A percentile compares a stretch with the other conserved stretches of the same genome.
Evolutionary conservation across 306 rosid species (phyloP).

Genomic region (Inga laurina): DNA sequence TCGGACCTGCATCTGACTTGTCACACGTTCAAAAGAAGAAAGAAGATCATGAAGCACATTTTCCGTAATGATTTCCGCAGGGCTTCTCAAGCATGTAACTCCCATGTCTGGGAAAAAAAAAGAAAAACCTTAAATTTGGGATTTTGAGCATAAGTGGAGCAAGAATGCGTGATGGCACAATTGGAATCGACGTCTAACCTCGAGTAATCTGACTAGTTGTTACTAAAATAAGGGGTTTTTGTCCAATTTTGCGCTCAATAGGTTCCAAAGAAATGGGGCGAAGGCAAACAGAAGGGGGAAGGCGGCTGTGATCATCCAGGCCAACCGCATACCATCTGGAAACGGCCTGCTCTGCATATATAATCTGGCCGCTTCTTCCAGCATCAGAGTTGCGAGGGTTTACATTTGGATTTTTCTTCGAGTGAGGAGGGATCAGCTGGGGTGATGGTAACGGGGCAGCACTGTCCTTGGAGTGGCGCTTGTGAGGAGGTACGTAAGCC

Average conservation of each 20-base stretch:
- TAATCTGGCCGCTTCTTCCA: not conserved
- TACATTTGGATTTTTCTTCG: constrained; percentile 2
- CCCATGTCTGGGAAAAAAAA: constrained; percentile 1
- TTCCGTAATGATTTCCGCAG: constrained; percentile 35
- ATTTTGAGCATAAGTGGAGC: not conserved
- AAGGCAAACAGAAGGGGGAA: constrained; percentile 39
- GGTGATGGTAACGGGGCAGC: constrained; percentile 34
- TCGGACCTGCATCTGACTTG: constrained; percentile 24
- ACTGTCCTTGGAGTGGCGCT: constrained; percentile 40
- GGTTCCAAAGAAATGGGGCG: constrained; percentile 25
- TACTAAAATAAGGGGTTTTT: constrained; percentile 37
- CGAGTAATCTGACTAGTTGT: not conserved
- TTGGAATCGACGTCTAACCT: constrained; percentile 22
- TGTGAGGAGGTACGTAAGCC: constrained; percentile 68
- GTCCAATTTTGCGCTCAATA: constrained; percentile 13
- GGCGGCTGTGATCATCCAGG: constrained; percentile 18
- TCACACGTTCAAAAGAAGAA: constrained; percentile 29
- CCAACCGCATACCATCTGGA: constrained; percentile 44
- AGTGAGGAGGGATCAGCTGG: constrained; percentile 38
- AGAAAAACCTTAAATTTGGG: not conserved
- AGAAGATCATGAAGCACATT: constrained; percentile 40
- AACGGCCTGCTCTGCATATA: constrained; percentile 24
- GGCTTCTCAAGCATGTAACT: constrained; percentile 21
- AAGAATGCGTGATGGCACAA: not conserved
- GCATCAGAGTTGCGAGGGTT: not conserved